These are phyloP conservation scores for Fagopyrum tataricum DNA, from an alignment of 148 eudicot species.

Conservation along the genomic window DNA sequence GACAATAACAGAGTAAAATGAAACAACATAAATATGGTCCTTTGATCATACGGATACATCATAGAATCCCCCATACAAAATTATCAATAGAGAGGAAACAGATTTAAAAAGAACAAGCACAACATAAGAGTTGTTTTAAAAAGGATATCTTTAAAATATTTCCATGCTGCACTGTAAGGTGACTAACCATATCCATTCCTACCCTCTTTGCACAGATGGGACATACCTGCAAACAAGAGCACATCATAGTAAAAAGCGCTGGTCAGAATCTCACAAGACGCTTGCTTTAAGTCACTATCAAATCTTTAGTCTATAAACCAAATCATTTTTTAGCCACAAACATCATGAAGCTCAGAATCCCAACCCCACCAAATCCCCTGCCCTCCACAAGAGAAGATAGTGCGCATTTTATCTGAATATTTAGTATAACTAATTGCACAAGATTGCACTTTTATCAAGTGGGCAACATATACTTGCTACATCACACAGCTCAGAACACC, in stretches of 20 bases:
- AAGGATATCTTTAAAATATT: slow-evolving; percentile 94
- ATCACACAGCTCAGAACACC: not conserved
- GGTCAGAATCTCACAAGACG: not conserved
- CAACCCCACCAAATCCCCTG: slow-evolving; percentile 4
- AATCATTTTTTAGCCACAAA: not conserved
- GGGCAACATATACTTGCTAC: not conserved
- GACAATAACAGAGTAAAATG: not conserved
- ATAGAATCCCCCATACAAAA: not conserved
- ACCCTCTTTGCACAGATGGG: slow-evolving; percentile 83
- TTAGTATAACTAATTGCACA: not conserved
- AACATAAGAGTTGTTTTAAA: slow-evolving; percentile 1
- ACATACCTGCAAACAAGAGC: slow-evolving; percentile 55
- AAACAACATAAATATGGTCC: not conserved
- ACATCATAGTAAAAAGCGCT: slow-evolving; percentile 8
- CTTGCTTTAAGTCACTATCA: slow-evolving; percentile 6
- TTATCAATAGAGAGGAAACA: not conserved
- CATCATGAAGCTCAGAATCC: not conserved
- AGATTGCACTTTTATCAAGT: slow-evolving; percentile 3
- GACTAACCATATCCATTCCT: slow-evolving; percentile 79
- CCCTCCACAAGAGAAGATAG: slow-evolving; percentile 11
- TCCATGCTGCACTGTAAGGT: slow-evolving; percentile 75
- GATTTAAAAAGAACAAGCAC: not conserved
- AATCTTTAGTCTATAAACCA: not conserved
- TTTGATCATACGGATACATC: not conserved
- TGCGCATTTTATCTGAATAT: not conserved